Percentiles rank a stretch among this genome's conserved stretches.
These are phyloP conservation scores for Geotrichum macrosporum DNA, from an alignment of 1,139 yeast genomes.

Conservation along the genomic window DNA sequence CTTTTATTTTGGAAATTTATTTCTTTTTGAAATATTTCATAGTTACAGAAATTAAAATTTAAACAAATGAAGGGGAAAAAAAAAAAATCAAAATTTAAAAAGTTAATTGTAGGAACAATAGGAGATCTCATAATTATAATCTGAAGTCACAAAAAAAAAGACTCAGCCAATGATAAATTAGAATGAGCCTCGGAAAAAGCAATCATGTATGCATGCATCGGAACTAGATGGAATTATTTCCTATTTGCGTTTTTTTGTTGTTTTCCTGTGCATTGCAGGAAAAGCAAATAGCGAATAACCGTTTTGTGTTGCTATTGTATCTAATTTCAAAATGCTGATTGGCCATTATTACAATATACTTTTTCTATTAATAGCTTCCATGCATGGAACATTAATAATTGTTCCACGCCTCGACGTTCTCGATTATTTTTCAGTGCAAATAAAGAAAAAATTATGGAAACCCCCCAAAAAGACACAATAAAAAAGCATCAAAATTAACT, in stretches of 20 bases:
- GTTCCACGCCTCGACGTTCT: not conserved
- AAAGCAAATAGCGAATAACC: not conserved
- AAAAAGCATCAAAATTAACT: too few species aligned
- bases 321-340: not conserved
- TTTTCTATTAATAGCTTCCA: constrained; percentile 1
- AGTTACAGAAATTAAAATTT: too few species aligned
- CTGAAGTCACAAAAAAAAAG: not conserved
- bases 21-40: too few species aligned
- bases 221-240: too few species aligned
- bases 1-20: not conserved
- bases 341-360: constrained; percentile 2
- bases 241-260: too few species aligned
- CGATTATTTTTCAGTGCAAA: not conserved
- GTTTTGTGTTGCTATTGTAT: not conserved
- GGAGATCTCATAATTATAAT: not conserved
- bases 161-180: not conserved
- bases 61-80: too few species aligned
- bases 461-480: too few species aligned
- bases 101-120: not conserved
- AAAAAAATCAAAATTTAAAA: too few species aligned
- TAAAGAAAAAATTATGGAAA: not conserved
- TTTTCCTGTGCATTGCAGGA: too few species aligned
- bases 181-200: not conserved
- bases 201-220: too few species aligned
- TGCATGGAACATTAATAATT: constrained; percentile 2